These are phyloP conservation scores for Ilex aquifolium DNA, from an alignment of 257 asterid genomes.

Conservation along the genomic window DNA sequence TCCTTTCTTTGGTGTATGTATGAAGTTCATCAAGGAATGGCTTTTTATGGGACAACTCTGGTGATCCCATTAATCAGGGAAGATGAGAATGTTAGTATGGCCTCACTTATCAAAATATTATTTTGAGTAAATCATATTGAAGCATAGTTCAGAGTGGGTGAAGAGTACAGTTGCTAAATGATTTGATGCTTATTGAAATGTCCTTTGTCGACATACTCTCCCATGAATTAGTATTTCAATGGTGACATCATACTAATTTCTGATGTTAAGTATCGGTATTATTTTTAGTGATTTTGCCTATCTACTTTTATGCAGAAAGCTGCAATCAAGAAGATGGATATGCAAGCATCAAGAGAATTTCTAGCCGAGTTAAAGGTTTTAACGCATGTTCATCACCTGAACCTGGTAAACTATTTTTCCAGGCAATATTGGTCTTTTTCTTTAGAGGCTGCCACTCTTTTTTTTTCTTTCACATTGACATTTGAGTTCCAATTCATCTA, in stretches of 20 bases:
- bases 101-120: too few species aligned
- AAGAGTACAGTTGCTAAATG: too few species aligned
- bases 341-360: background rate
- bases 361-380: background rate
- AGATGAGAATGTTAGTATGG: background rate
- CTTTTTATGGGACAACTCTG: background rate
- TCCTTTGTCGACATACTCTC: too few species aligned
- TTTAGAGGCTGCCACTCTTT: background rate
- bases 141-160: too few species aligned
- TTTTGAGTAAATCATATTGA: too few species aligned
- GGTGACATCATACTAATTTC: background rate
- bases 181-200: too few species aligned
- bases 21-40: background rate
- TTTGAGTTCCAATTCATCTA: background rate
- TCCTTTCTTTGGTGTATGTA: background rate
- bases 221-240: too few species aligned
- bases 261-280: background rate
- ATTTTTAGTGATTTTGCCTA: background rate
- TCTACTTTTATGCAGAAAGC: background rate
- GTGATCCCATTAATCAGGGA: background rate
- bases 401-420: background rate
- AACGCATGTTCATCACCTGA: background rate
- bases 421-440: background rate
- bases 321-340: background rate
- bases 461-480: background rate